Evolutionary conservation across 1,284 basidiomycete genomes (phyloP), one percentile per base, ranked within the genome.

Genomic region (Tylopilus orsonianus): DNA sequence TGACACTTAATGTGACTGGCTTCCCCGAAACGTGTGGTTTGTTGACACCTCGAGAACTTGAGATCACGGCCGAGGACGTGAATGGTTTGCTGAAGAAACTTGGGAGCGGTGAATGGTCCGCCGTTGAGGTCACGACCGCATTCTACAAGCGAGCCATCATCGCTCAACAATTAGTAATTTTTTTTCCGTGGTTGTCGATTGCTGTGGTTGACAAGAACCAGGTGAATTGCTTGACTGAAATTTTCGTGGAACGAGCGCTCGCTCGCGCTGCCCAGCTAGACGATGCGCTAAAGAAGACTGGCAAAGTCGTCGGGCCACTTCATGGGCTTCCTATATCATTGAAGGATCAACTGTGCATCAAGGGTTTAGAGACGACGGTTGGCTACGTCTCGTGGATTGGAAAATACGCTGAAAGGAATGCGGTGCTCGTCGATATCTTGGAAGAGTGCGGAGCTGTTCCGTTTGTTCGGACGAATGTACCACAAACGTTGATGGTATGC

Each of bases 381-480:
- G 75, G 86, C 8, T 90, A 89, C 58, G 80, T 79, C 19, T 78
- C 81, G 14, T 83, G 83, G 75, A 74, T 86, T 24, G 82, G 79
- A 2, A 68, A 77, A 44, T 72, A 74, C 40, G 74, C 80, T 1
- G 70, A 78, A 9, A 70, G 71, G 32, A 77, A 88, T 52, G 71
- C 77, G 2, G 75, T 77, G 4, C 68, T 87, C 0, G 79, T 83
- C n/a, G 76, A 85, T 49, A 71, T 84, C 22, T 66, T 87, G 20
- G 70, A 78, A 48, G 73, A 75, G 26, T 76, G 71, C 4, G 87
- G 87, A 1, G 86, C 85, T 0, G 75, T 87, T 7, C 80, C 78
- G 2, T 89, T 82, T 52, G 82, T 86, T 14, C 77, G 81, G 44
- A 88, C 85, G 1, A 88, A 89, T 50, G 73, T 87, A 13, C 85